Evolutionary conservation across 768 basidiomycete species (phyloP).

Genomic region (Scleroderma citrinum): DNA sequence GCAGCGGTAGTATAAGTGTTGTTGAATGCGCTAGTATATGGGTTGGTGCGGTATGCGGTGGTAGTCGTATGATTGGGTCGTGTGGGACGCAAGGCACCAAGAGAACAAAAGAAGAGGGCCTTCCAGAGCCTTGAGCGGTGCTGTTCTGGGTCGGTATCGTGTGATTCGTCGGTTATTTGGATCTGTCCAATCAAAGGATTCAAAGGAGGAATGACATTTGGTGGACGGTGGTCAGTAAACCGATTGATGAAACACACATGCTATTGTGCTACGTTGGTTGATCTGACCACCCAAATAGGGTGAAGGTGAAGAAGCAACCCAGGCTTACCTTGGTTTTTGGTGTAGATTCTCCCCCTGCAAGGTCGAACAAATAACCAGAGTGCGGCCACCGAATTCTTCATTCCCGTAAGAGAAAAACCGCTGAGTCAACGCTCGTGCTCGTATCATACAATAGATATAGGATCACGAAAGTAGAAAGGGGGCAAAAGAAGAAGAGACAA

Average conservation of each 20-base stretch:
- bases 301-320: neutral
- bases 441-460: neutral
- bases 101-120: neutral
- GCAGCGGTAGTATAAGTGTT: neutral
- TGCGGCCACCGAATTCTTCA: slow-evolving; percentile 4
- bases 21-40: neutral
- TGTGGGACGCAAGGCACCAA: neutral
- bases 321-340: slow-evolving; percentile 2
- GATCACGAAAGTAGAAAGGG: neutral
- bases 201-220: neutral
- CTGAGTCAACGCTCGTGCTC: neutral
- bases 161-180: neutral
- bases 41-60: neutral
- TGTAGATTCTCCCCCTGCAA: neutral
- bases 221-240: neutral
- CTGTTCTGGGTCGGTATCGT: neutral
- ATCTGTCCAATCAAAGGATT: neutral
- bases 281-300: neutral
- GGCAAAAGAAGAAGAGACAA: neutral
- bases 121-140: neutral
- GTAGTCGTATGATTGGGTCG: neutral
- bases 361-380: slow-evolving; percentile 1
- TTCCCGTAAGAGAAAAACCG: neutral
- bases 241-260: neutral
- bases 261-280: neutral